A percentile compares a stretch with the other conserved stretches of the same genome.
phyloP scores from a whole-genome alignment of 805 yeast species.

The Cyberlindnera misumaiensis region DNA sequence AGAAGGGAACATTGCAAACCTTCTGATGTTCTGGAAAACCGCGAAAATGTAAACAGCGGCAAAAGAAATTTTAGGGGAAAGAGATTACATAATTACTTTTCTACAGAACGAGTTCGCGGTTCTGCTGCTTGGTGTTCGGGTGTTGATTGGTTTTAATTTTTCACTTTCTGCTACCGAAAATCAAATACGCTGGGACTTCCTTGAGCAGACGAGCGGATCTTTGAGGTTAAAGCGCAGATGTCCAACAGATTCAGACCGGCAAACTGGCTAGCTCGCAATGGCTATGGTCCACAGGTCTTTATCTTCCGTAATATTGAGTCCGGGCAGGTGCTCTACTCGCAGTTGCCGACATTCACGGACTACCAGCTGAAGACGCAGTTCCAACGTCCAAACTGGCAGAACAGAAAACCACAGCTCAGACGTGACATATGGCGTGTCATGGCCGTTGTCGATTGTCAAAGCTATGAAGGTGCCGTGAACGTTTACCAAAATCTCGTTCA shows the following conservation, averaged over 20 bases:
- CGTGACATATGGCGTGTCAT: slow-evolving; percentile 86
- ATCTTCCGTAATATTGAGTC: slow-evolving; percentile 79
- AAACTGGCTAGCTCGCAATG: slow-evolving; percentile 49
- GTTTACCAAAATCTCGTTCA: slow-evolving; percentile 71
- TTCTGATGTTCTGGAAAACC: no score
- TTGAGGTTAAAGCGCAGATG: slow-evolving; percentile 7
- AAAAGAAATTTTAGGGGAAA: no score
- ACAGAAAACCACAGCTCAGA: slow-evolving; percentile 71
- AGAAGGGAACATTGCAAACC: no score
- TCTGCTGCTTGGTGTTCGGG: no score
- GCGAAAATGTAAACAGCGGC: no score
- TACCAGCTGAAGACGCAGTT: slow-evolving; percentile 49
- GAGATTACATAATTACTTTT: no score
- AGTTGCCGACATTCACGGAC: slow-evolving; percentile 57
- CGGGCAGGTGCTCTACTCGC: slow-evolving; percentile 88
- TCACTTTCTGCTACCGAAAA: no score
- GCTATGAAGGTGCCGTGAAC: slow-evolving; percentile 57
- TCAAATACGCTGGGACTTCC: no score
- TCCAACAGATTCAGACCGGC: slow-evolving; percentile 44
- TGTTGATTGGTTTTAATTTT: no score
- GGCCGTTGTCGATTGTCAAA: slow-evolving; percentile 69
- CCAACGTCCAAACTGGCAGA: slow-evolving; percentile 83
- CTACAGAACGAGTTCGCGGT: no score
- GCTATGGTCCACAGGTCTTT: slow-evolving; percentile 77
- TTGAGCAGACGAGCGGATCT: no score